These are phyloP conservation scores for Rhizophagus clarus DNA, from an alignment of 192 early-diverging fungal species.

Conservation along the genomic window DNA sequence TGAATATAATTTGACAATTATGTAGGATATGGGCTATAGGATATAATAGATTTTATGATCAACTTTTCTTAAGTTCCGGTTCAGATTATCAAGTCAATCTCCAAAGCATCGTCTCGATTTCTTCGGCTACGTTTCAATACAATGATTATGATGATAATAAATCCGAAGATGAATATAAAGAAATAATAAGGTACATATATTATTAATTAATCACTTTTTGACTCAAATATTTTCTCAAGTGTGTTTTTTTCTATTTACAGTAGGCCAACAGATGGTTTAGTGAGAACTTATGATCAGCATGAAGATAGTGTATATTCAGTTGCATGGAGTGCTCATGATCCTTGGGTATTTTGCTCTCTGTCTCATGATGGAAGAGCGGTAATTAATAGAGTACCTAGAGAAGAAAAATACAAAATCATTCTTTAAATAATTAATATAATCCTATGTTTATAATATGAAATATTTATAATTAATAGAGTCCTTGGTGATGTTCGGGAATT, in stretches of 20 bases:
- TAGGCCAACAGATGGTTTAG: constrained; percentile 74
- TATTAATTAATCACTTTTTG: neutral
- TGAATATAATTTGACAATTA: neutral
- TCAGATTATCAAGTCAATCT: constrained; percentile 89
- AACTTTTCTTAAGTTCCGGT: constrained; percentile 82
- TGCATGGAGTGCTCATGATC: constrained; percentile 87
- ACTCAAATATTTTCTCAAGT: neutral
- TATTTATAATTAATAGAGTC: neutral
- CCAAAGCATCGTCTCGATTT: constrained; percentile 82
- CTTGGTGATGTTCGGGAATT: neutral
- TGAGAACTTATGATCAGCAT: constrained; percentile 89
- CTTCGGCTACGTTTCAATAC: constrained; percentile 66
- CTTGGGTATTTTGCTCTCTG: constrained; percentile 93
- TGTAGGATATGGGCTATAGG: constrained; percentile 78
- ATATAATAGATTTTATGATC: constrained; percentile 92
- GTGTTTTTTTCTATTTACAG: constrained; percentile 23
- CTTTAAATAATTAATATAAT: neutral
- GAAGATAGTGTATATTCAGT: constrained; percentile 92
- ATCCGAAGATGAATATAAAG: constrained; percentile 33
- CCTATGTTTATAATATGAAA: neutral
- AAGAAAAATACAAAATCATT: constrained; percentile 86
- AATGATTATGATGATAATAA: constrained; percentile 40
- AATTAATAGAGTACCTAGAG: constrained; percentile 85
- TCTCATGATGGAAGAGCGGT: constrained; percentile 95
- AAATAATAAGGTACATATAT: constrained; percentile 27